Evolutionary conservation across 768 basidiomycete genomes (phyloP).

Genomic region (Podaxis sp.): DNA sequence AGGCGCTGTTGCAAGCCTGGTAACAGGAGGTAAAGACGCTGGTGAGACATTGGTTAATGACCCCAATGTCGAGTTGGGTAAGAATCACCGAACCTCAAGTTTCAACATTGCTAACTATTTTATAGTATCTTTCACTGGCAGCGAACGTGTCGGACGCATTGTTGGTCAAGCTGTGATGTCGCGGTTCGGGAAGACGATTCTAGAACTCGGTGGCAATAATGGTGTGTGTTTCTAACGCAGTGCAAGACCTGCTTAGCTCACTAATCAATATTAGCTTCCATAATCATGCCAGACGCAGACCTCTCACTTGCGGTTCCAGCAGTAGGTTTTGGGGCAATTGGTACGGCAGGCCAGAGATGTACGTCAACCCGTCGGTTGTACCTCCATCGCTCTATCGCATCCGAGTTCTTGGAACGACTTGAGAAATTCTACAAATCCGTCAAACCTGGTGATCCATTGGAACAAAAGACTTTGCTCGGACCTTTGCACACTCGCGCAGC

Average conservation of each 20-base stretch:
- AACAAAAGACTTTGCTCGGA: constrained; percentile 68
- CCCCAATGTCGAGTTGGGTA: constrained; percentile 74
- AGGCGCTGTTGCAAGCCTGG: constrained; percentile 77
- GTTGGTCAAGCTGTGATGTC: constrained; percentile 88
- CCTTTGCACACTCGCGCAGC: constrained; percentile 77
- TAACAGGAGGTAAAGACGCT: constrained; percentile 77
- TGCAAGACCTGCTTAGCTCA: constrained; percentile 9
- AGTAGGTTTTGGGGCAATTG: constrained; percentile 92
- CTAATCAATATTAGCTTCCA: constrained; percentile 55
- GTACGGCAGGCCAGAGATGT: constrained; percentile 73
- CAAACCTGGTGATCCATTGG: constrained; percentile 83
- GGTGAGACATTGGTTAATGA: constrained; percentile 79
- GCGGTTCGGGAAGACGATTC: constrained; percentile 83
- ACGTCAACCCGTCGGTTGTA: constrained; percentile 91
- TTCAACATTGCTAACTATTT: constrained; percentile 7
- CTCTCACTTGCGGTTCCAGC: constrained; percentile 84
- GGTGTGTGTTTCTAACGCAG: constrained; percentile 41
- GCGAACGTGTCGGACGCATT: constrained; percentile 78
- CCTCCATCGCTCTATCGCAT: constrained; percentile 77
- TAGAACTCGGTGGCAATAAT: constrained; percentile 96
- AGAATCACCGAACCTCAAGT: constrained; percentile 11
- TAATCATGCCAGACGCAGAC: constrained; percentile 93
- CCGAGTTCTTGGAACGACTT: constrained; percentile 71
- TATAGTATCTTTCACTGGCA: constrained; percentile 92
- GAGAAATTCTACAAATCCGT: constrained; percentile 68